Conservation (phyloP, 768 basidiomycete genomes). For the Psilocybe cubensis region DNA sequence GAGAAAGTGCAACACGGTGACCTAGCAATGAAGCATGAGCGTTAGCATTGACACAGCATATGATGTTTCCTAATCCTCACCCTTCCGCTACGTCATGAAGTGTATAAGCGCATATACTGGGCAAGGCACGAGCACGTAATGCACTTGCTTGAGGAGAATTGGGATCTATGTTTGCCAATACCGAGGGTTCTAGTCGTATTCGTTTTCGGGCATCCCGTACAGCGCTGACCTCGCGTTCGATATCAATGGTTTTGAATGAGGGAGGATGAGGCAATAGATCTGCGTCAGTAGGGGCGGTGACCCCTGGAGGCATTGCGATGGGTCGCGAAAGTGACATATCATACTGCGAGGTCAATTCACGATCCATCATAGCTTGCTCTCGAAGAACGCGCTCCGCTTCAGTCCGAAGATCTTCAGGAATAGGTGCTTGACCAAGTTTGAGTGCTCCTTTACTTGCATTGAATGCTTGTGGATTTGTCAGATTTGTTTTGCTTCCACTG, state of each 20-base stretch:
- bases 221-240: slow-evolving; percentile 88
- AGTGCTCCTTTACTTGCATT: slow-evolving; percentile 77
- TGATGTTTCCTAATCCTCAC: slow-evolving; percentile 48
- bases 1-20: slow-evolving; percentile 89
- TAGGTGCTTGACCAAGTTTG: slow-evolving; percentile 83
- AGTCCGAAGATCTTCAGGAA: slow-evolving; percentile 76
- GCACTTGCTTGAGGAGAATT: slow-evolving; percentile 61
- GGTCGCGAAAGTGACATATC: slow-evolving; percentile 62
- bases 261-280: slow-evolving; percentile 85
- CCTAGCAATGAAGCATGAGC: slow-evolving; percentile 43
- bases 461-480: slow-evolving; percentile 71
- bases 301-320: slow-evolving; percentile 51
- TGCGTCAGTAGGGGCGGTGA: slow-evolving; percentile 63
- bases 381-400: slow-evolving; percentile 82
- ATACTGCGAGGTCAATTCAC: slow-evolving; percentile 68
- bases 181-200: slow-evolving; percentile 85
- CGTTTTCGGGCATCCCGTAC: slow-evolving; percentile 91
- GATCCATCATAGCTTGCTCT: slow-evolving; percentile 80
- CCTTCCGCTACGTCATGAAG: slow-evolving; percentile 95
- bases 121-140: slow-evolving; percentile 69
- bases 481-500: slow-evolving; percentile 47
- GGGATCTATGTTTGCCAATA: slow-evolving; percentile 57
- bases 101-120: slow-evolving; percentile 95
- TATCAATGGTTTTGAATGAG: slow-evolving; percentile 82
- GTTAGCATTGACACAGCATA: slow-evolving; percentile 5